A percentile compares a stretch with the other conserved stretches of the same genome.
These are phyloP conservation scores for Simplicillium sp. DNA, from an alignment of 2,329 filamentous ascomycete genomes.

Conservation along the genomic window DNA sequence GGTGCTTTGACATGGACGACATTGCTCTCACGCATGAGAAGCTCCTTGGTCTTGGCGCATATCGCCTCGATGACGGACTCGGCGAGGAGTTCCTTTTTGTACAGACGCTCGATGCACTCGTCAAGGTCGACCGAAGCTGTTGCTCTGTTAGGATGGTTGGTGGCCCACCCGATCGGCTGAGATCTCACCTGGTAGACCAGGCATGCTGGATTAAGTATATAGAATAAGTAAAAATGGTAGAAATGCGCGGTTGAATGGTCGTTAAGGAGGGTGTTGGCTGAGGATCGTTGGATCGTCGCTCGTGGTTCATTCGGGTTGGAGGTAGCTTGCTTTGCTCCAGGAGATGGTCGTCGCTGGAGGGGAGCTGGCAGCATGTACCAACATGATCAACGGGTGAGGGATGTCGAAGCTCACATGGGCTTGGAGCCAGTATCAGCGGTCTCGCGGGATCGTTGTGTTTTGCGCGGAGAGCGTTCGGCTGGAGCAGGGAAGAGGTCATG, in stretches of 20 bases:
- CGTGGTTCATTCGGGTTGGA: slow-evolving; percentile 11
- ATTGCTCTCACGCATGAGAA: slow-evolving; percentile 99
- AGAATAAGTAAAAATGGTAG: slow-evolving; percentile 1
- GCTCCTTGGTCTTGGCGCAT: slow-evolving; percentile 97
- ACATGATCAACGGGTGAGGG: slow-evolving; percentile 27
- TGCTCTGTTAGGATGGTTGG: slow-evolving; percentile 1
- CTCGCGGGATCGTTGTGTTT: no score
- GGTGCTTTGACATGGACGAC: slow-evolving; percentile 94
- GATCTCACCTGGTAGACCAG: slow-evolving; percentile 44
- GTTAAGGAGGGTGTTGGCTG: no score
- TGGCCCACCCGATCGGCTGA: background rate
- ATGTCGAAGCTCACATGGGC: slow-evolving; percentile 19
- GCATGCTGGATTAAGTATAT: slow-evolving; percentile 32
- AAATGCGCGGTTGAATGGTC: slow-evolving; percentile 5
- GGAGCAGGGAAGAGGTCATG: no score
- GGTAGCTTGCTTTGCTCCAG: slow-evolving; percentile 22
- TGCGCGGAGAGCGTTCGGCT: no score
- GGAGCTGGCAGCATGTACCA: slow-evolving; percentile 24
- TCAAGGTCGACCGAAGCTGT: slow-evolving; percentile 93
- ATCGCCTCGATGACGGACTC: slow-evolving; percentile 98
- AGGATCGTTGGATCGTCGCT: no score
- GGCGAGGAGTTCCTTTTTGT: slow-evolving; percentile 92
- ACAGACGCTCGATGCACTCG: slow-evolving; percentile 93
- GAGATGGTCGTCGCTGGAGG: slow-evolving; percentile 24
- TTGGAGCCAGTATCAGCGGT: slow-evolving; percentile 8